Evolutionary conservation across 1,139 yeast genomes (phyloP).

Genomic region (Geotrichum fermentans): DNA sequence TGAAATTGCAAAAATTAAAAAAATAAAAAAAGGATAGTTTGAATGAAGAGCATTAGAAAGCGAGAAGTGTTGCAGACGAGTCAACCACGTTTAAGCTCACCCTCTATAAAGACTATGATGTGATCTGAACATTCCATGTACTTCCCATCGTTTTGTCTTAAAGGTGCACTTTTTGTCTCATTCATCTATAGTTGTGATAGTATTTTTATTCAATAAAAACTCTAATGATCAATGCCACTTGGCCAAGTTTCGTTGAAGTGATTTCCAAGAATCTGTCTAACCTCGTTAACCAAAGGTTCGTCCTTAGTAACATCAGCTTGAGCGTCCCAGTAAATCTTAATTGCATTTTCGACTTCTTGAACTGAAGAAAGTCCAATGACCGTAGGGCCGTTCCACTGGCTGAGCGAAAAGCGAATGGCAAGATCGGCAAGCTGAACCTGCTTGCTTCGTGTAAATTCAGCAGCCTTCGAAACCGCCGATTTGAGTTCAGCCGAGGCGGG

Average conservation of each 20-base stretch:
- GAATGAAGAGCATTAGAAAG: neutral
- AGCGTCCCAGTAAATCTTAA: conserved; percentile 54
- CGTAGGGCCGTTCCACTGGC: conserved; percentile 58
- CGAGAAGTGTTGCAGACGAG: too few species aligned
- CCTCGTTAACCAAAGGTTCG: conserved; percentile 41
- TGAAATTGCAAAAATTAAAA: neutral
- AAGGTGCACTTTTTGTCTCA: too few species aligned
- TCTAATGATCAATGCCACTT: conserved; percentile 51
- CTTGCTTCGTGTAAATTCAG: conserved; percentile 41
- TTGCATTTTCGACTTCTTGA: conserved; percentile 58
- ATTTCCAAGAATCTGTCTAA: conserved; percentile 45
- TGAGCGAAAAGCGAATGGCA: conserved; percentile 70
- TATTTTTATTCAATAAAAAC: too few species aligned
- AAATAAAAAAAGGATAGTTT: neutral
- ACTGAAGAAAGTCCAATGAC: conserved; percentile 70
- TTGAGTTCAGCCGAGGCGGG: conserved; percentile 68
- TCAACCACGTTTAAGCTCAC: too few species aligned
- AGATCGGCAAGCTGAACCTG: conserved; percentile 69
- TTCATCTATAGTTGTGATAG: too few species aligned
- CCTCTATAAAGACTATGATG: too few species aligned
- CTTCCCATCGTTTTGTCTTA: too few species aligned
- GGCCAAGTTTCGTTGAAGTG: conserved; percentile 67
- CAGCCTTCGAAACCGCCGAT: conserved; percentile 50
- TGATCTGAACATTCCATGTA: too few species aligned
- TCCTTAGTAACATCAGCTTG: conserved; percentile 41